Evolutionary conservation across 164 flowering plant genomes (phyloP).

Genomic region (Vitis rupestris): DNA sequence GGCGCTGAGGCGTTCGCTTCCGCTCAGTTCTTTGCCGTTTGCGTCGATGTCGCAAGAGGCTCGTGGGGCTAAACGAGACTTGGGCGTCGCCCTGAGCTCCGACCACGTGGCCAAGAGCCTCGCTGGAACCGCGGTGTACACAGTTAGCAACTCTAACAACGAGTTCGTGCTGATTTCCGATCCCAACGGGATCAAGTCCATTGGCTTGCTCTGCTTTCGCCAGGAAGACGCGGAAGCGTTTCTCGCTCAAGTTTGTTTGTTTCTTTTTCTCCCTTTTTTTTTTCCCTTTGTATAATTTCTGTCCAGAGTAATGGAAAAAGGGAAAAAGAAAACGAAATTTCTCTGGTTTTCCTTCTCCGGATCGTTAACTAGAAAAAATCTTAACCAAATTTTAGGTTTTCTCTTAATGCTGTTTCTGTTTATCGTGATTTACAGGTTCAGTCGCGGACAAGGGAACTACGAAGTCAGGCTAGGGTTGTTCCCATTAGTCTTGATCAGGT

Average conservation of each 20-base stretch:
- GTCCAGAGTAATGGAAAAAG: too few species aligned
- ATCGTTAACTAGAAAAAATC: neutral
- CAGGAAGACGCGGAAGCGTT: conserved; percentile 87
- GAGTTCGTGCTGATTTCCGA: conserved; percentile 94
- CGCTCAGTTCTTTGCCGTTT: conserved; percentile 31
- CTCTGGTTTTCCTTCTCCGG: neutral
- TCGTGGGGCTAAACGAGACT: conserved; percentile 14
- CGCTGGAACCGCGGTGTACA: conserved; percentile 77
- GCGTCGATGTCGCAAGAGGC: conserved; percentile 51
- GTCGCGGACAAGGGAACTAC: conserved; percentile 54
- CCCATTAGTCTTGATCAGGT: conserved; percentile 97
- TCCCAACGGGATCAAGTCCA: conserved; percentile 66
- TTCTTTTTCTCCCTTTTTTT: neutral
- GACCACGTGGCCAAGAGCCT: conserved; percentile 72
- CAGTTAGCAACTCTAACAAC: conserved; percentile 84
- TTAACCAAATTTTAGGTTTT: neutral
- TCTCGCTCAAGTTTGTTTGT: conserved; percentile 70
- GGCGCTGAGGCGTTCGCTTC: neutral
- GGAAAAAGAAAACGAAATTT: neutral
- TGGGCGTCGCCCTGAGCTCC: conserved; percentile 44
- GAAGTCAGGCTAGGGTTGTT: conserved; percentile 73
- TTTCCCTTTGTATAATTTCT: neutral
- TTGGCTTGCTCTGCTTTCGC: conserved; percentile 87
- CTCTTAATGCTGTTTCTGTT: neutral
- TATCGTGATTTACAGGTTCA: conserved; percentile 44